These are phyloP conservation scores for Purpureocillium takamizusanense DNA, from an alignment of 2,329 filamentous ascomycete species.

Conservation along the genomic window DNA sequence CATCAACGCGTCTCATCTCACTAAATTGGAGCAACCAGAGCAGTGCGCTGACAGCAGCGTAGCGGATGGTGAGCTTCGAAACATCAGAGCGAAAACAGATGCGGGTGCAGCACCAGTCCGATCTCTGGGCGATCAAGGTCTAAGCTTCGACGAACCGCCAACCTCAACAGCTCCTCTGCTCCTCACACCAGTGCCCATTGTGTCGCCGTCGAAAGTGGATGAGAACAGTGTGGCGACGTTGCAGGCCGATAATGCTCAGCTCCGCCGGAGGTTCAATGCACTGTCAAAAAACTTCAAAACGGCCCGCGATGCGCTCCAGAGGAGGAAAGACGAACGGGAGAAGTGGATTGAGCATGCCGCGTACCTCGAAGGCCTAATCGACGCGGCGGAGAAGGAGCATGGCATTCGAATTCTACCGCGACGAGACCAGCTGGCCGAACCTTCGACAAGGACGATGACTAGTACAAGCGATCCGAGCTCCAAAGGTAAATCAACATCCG, in stretches of 20 bases:
- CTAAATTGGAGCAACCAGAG: not conserved
- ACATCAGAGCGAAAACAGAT: not conserved
- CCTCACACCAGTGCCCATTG: not conserved
- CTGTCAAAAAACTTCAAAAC: slow-evolving; percentile 31
- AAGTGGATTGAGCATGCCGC: slow-evolving; percentile 37
- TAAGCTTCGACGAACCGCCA: not conserved
- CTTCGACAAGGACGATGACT: not conserved
- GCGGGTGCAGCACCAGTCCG: not conserved
- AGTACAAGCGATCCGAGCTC: too few relatives aligned
- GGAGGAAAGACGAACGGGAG: slow-evolving; percentile 31
- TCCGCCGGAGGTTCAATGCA: slow-evolving; percentile 30
- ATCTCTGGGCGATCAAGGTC: not conserved
- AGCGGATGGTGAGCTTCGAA: not conserved
- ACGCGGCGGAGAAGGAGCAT: slow-evolving; percentile 29
- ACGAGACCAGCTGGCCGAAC: not conserved
- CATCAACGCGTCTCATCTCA: not conserved
- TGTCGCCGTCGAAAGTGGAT: not conserved
- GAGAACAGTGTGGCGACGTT: slow-evolving; percentile 13
- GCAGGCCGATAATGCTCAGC: slow-evolving; percentile 22
- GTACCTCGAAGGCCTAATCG: slow-evolving; percentile 32
- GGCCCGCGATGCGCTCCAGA: slow-evolving; percentile 27
- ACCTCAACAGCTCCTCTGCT: not conserved
- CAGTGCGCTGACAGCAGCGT: not conserved
- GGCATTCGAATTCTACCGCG: slow-evolving; percentile 19
- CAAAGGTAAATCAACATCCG: too few relatives aligned